Conservation (phyloP, 805 yeast genomes). For the Yarrowia divulgata region DNA sequence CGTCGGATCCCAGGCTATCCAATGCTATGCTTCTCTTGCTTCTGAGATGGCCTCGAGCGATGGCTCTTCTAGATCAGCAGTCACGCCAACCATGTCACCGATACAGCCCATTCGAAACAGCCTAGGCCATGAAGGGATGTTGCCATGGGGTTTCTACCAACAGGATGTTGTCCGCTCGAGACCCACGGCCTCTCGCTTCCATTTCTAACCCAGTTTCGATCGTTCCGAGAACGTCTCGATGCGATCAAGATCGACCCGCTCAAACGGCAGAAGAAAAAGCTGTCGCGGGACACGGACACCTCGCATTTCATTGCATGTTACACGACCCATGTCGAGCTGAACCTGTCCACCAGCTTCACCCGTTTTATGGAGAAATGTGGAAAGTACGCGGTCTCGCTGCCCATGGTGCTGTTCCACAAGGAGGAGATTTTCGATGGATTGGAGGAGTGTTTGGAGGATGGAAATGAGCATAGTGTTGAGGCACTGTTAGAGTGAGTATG, state of each 20-base stretch:
- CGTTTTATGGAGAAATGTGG: conserved; percentile 66
- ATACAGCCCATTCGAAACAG: too few relatives aligned
- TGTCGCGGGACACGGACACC: conserved; percentile 46
- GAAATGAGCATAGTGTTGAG: conserved; percentile 76
- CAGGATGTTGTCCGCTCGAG: neutral
- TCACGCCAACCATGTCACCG: too few relatives aligned
- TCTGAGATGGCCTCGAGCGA: too few relatives aligned
- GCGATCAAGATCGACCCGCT: conserved; percentile 80
- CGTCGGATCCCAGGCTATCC: too few relatives aligned
- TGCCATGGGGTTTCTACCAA: too few relatives aligned
- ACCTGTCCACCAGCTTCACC: conserved; percentile 73
- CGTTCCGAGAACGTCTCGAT: conserved; percentile 84
- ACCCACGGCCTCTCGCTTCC: conserved; percentile 9
- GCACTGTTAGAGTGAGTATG: conserved; percentile 69
- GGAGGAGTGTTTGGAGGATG: conserved; percentile 55
- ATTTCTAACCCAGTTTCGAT: conserved; percentile 43
- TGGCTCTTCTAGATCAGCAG: too few relatives aligned
- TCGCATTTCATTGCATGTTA: conserved; percentile 82
- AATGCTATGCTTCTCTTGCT: too few relatives aligned
- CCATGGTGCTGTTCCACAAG: conserved; percentile 81
- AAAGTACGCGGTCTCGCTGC: conserved; percentile 68
- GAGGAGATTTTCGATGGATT: conserved; percentile 64
- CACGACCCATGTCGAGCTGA: conserved; percentile 88
- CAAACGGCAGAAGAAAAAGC: conserved; percentile 46
- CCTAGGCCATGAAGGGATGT: too few relatives aligned